A percentile compares a stretch with the other conserved stretches of the same genome.
These are phyloP conservation scores for Chamaenerion angustifolium DNA, from an alignment of 345 rosid species.

Conservation along the genomic window DNA sequence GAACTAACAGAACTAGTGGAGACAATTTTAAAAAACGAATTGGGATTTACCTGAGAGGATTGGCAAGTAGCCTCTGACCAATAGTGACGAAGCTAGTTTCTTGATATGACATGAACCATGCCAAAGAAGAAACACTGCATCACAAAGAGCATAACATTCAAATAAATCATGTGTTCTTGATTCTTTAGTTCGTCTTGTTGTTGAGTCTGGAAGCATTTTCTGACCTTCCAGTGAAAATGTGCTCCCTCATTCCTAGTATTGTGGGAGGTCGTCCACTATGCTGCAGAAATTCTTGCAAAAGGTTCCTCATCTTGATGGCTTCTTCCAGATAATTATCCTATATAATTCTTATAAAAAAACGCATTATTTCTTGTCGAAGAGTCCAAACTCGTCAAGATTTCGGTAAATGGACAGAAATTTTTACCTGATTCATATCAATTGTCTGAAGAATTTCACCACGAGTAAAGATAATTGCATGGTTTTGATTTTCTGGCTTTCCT, in stretches of 20 bases:
- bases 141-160: slow-evolving; percentile 3
- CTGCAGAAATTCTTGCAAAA: slow-evolving; percentile 74
- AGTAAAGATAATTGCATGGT: slow-evolving; percentile 79
- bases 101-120: slow-evolving; percentile 99
- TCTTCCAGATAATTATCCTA: slow-evolving; percentile 93
- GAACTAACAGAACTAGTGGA: no score
- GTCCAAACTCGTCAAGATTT: slow-evolving; percentile 4
- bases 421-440: slow-evolving; percentile 95
- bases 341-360: slow-evolving; percentile 1
- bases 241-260: slow-evolving; percentile 84
- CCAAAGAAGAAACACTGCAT: slow-evolving; percentile 92
- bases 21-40: not conserved
- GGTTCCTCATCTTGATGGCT: slow-evolving; percentile 95
- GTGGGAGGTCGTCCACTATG: slow-evolving; percentile 70
- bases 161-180: not conserved
- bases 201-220: not conserved
- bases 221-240: slow-evolving; percentile 94
- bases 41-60: slow-evolving; percentile 61
- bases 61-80: slow-evolving; percentile 88
- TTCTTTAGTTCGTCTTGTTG: not conserved
- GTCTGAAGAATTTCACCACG: slow-evolving; percentile 96
- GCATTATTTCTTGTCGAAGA: slow-evolving; percentile 11
- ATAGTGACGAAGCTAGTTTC: slow-evolving; percentile 95
- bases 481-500: slow-evolving; percentile 98
- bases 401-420: slow-evolving; percentile 5